These are phyloP conservation scores for Lanmaoa rubissima DNA, from an alignment of 768 basidiomycete genomes.

Conservation along the genomic window DNA sequence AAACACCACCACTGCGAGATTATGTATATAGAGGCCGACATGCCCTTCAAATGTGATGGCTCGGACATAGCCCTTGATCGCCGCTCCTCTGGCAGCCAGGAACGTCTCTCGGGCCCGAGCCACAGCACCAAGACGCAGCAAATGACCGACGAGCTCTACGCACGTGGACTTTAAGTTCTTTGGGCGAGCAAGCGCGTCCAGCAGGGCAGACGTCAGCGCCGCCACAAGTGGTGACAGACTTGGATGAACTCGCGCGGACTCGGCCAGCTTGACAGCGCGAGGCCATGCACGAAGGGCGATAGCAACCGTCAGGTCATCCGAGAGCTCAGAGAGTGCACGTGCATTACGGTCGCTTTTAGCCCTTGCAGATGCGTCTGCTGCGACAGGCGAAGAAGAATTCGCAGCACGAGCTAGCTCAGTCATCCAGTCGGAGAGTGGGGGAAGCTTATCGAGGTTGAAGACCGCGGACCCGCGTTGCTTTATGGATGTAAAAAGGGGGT, in stretches of 20 bases:
- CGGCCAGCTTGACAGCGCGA: slow-evolving; percentile 79
- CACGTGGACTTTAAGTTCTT: slow-evolving; percentile 76
- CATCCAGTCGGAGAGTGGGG: slow-evolving; percentile 77
- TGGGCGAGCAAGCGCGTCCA: slow-evolving; percentile 70
- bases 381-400: slow-evolving; percentile 33
- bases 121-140: slow-evolving; percentile 73
- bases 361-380: slow-evolving; percentile 51
- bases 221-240: slow-evolving; percentile 61
- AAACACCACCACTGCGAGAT: slow-evolving; percentile 86
- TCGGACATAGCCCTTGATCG: slow-evolving; percentile 75
- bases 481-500: neutral
- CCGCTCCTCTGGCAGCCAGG: slow-evolving; percentile 69
- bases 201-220: slow-evolving; percentile 65
- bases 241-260: slow-evolving; percentile 75
- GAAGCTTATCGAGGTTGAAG: slow-evolving; percentile 40
- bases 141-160: slow-evolving; percentile 66
- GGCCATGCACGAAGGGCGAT: slow-evolving; percentile 90
- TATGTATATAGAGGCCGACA: slow-evolving; percentile 79
- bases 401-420: slow-evolving; percentile 59
- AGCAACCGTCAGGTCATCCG: slow-evolving; percentile 87
- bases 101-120: slow-evolving; percentile 82
- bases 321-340: slow-evolving; percentile 88
- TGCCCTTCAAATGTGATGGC: slow-evolving; percentile 91
- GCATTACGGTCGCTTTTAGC: slow-evolving; percentile 79
- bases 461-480: slow-evolving; percentile 34